These are phyloP conservation scores for Solanum hybrid DNA, from an alignment of 305 asterid species.

Conservation along the genomic window DNA sequence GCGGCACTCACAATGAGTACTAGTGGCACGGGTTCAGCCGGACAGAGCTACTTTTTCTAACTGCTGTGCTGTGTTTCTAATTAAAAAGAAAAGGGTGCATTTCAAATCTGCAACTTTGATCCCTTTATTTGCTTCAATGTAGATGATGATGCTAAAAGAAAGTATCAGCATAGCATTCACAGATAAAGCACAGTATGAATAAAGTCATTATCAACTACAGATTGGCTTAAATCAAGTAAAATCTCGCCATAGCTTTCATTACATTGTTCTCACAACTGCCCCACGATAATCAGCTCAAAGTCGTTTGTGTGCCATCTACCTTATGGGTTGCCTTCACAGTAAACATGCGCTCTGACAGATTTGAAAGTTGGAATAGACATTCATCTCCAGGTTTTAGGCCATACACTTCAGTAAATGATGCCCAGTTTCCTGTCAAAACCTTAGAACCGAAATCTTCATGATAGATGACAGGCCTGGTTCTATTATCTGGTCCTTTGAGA, in stretches of 20 bases:
- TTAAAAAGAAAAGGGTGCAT: background rate
- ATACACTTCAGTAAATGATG: background rate
- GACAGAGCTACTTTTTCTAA: background rate
- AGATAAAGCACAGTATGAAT: background rate
- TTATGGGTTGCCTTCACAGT: background rate
- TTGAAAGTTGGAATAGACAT: constrained; percentile 1
- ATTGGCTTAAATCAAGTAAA: background rate
- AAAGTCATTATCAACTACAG: background rate
- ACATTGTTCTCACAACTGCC: background rate
- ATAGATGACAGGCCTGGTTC: constrained; percentile 10
- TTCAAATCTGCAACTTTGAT: background rate
- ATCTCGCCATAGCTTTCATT: background rate
- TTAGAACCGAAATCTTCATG: background rate
- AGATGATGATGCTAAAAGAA: background rate
- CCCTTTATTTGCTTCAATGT: background rate
- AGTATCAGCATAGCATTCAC: background rate
- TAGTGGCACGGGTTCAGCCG: background rate
- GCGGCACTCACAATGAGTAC: background rate
- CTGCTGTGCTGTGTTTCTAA: background rate
- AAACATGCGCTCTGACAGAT: background rate
- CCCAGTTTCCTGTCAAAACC: constrained; percentile 3
- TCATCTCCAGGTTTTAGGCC: constrained; percentile 9
- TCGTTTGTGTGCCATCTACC: background rate
- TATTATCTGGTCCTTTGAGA: constrained; percentile 1
- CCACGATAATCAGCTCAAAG: background rate